These are phyloP conservation scores for Nymphaea colorata DNA, from an alignment of 164 flowering plant species.

Conservation along the genomic window DNA sequence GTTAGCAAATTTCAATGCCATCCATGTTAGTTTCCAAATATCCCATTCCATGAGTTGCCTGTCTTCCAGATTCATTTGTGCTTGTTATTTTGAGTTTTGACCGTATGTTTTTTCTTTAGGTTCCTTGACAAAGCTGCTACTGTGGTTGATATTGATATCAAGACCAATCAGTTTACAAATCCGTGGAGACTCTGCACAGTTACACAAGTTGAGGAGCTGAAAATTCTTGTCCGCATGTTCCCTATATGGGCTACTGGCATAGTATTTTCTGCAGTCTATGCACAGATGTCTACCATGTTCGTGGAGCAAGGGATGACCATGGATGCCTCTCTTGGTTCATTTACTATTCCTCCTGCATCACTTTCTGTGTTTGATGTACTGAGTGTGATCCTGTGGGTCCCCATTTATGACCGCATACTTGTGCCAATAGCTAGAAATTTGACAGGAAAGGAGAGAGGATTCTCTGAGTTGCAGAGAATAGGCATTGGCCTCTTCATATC, in stretches of 20 bases:
- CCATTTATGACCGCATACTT: conserved; percentile 55
- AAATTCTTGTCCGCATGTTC: conserved; percentile 77
- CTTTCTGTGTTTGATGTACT: conserved; percentile 68
- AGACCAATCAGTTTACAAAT: conserved; percentile 43
- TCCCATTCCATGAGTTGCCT: too few relatives aligned
- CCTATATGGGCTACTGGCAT: conserved; percentile 91
- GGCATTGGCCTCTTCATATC: conserved; percentile 82
- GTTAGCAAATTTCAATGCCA: too few relatives aligned
- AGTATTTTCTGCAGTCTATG: conserved; percentile 73
- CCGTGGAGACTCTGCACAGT: conserved; percentile 76
- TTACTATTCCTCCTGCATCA: conserved; percentile 79
- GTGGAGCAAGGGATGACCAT: conserved; percentile 77
- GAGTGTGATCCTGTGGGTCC: conserved; percentile 84
- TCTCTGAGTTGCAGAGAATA: conserved; percentile 75
- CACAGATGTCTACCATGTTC: conserved; percentile 84
- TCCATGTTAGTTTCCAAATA: too few relatives aligned
- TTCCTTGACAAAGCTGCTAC: conserved; percentile 79
- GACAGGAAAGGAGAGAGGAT: conserved; percentile 72
- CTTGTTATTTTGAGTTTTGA: too few relatives aligned
- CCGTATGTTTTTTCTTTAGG: conserved; percentile 20
- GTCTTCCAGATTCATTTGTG: too few relatives aligned
- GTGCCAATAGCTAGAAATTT: conserved; percentile 65
- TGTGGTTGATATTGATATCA: conserved; percentile 35
- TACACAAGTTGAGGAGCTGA: conserved; percentile 82
- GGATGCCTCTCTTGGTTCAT: conserved; percentile 61